Conservation (phyloP, 176 grass and related monocot species). For the sorghum (Sorghum bicolor) region DNA sequence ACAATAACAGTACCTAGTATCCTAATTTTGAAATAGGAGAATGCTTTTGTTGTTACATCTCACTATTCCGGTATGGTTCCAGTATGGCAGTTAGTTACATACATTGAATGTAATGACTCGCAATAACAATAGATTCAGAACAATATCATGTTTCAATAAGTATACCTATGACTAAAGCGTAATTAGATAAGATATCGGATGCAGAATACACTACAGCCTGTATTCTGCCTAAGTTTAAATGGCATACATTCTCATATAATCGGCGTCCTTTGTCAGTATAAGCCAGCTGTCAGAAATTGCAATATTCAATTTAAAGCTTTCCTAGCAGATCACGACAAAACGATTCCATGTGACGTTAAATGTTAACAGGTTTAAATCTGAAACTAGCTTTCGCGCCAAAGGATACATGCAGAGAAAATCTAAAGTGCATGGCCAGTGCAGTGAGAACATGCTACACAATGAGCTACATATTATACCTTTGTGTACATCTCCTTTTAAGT, state of each 20-base stretch:
- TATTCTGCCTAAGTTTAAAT: not conserved
- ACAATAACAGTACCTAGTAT: not conserved
- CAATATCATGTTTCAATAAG: not conserved
- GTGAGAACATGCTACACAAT: not conserved
- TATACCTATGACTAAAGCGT: not conserved
- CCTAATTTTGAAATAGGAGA: not conserved
- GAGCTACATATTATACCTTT: not conserved
- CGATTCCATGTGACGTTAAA: not conserved
- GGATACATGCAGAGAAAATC: constrained; percentile 2
- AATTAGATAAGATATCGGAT: not conserved
- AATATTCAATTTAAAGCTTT: not conserved
- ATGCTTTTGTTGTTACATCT: constrained; percentile 1
- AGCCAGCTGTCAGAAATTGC: not conserved
- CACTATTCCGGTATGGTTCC: not conserved
- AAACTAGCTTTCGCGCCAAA: not conserved
- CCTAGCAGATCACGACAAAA: not conserved
- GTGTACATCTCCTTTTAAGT: not conserved
- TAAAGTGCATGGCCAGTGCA: not conserved
- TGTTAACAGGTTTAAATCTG: not conserved
- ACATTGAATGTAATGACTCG: not conserved
- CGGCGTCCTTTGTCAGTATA: not conserved
- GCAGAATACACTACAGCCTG: not conserved
- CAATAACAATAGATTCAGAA: not conserved
- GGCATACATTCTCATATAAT: not conserved
- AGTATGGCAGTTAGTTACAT: not conserved